Base-by-base conservation (phyloP, 2,329 filamentous ascomycete genomes). In the Hymenoscyphus albidus region DNA sequence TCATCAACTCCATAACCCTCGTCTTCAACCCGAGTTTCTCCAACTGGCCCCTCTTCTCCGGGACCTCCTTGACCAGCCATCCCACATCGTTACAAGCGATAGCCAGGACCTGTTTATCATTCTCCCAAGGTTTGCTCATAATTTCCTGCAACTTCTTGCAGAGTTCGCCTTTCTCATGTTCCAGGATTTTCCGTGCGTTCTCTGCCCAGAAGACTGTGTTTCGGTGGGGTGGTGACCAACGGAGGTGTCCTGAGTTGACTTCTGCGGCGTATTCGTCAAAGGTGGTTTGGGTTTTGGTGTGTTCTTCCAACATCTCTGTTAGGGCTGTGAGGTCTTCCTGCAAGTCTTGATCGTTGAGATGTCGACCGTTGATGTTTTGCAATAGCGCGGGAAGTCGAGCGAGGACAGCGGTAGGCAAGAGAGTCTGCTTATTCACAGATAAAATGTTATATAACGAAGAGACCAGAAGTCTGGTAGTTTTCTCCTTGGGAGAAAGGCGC, bases 401-500 rank as follows among this genome's bases (percentile, higher is more conserved):
- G 65, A 97, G 89, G 27, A 95, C 89, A 1, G 95, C 93, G 2
- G 90, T 89, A 7, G 94, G 93, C 63, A 98, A 88, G 77, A 88
- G 78, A 76, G 90, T 83, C 84, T 90, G 80, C 79, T 85, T 77
- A 82, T 92, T 88, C 66, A 82, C 80, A 56, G 81, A 80, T 44
- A 97, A 86, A 56, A 99, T 87, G 78, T 97, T 98, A 76, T 90
- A 85, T 51, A 99, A 85, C 7, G 94, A 97, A 10, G 93, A 93
- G 56, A 98, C 84, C 57, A 97, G 86, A 62, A 99, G 84, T 38
- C 95, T 88, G 0, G 94, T 98, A 1, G 94, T 98, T 83, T 99
- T 99, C 77, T 98, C 95, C 78, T 99, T 99, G 56, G 94, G 93
- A 1, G 95, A 98, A 54, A 97, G 82, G 62, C 93, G 90, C 63